Base-by-base conservation (phyloP, 2,329 filamentous ascomycete genomes). In the Ophiobolus disseminans region DNA sequence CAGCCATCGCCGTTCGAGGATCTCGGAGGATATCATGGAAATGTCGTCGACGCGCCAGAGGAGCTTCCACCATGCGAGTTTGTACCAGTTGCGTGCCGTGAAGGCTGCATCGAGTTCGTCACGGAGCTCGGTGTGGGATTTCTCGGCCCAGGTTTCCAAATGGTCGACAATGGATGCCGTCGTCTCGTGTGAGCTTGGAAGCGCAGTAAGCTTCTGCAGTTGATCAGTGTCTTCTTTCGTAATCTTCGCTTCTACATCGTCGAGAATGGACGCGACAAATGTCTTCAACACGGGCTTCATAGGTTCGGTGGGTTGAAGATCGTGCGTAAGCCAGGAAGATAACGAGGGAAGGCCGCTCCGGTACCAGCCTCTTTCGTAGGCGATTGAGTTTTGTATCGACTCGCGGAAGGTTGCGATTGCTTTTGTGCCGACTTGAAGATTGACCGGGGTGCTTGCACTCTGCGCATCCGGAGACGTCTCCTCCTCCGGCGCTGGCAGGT, bases 1-100 rank as follows among this genome's bases (percentile, higher is more conserved):
- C 3, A 99, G 81, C 77, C 95, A 97, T 5, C 83, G 81, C 55
- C 86, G 86, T 50, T 84, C 82, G 3, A 97, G 78, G 51, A 97
- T 87, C 60, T 94, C 89, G 1, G 86, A 84, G 2, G 89, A 86
- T 45, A 96, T 86, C 81, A 93, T 88, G 2, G 86, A 85, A 9
- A 97, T 90, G 63, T 97, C 93, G 67, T 97, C 93, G 19, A 94
- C 91, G 16, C 91, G 86, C 91, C 91, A 96, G 68, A 96, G 91
- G 0, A 97, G 81, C 70, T 96, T 96, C 88, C 91, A 97, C 92
- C 93, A 97, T 13, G 86, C 82, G 3, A 96, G 78, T 55, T 89
- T 87, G 20, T 85, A 83, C 93, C 93, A 97, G 30, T 86, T 80
- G 14, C 77, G 80, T n/a, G 89, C 86, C 0, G 82, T 78, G 61